Evolutionary conservation across 2,329 filamentous ascomycete species (phyloP).

Genomic region (Lecanicillium sp.): DNA sequence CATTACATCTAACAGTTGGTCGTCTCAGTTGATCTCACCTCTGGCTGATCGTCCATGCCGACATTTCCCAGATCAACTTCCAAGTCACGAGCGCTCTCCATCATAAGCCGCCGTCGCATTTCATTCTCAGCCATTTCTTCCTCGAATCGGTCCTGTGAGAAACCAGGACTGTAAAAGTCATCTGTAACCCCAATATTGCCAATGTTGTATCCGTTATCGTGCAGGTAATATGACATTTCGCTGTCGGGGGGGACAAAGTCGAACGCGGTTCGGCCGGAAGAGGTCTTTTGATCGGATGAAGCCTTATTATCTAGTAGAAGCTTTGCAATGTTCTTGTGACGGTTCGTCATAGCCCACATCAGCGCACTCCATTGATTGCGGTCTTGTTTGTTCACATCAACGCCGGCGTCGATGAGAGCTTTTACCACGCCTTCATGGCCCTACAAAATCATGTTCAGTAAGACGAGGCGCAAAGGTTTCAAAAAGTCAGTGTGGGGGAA

Average conservation of each 20-base stretch:
- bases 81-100: slow-evolving; percentile 95
- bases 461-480: slow-evolving; percentile 4
- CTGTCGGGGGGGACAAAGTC: slow-evolving; percentile 94
- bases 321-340: slow-evolving; percentile 94
- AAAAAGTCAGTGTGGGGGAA: too few species aligned
- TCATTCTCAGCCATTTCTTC: slow-evolving; percentile 97
- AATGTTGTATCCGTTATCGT: slow-evolving; percentile 88
- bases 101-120: slow-evolving; percentile 94
- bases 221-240: slow-evolving; percentile 91
- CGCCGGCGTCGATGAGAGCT: slow-evolving; percentile 75
- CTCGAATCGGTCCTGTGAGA: slow-evolving; percentile 89
- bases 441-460: slow-evolving; percentile 30
- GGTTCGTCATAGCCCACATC: slow-evolving; percentile 99
- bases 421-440: slow-evolving; percentile 85
- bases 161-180: slow-evolving; percentile 90
- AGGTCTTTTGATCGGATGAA: slow-evolving; percentile 92
- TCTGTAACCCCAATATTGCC: slow-evolving; percentile 71
- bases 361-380: slow-evolving; percentile 94
- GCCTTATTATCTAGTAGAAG: slow-evolving; percentile 85
- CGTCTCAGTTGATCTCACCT: slow-evolving; percentile 44
- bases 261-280: slow-evolving; percentile 84
- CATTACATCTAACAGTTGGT: slow-evolving; percentile 7
- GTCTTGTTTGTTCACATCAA: slow-evolving; percentile 86
- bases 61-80: slow-evolving; percentile 95
- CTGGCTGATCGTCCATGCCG: slow-evolving; percentile 89